Evolutionary conservation across 108 stramenopile genomes (phyloP).

Genomic region (Pelagomonas calceolata): DNA sequence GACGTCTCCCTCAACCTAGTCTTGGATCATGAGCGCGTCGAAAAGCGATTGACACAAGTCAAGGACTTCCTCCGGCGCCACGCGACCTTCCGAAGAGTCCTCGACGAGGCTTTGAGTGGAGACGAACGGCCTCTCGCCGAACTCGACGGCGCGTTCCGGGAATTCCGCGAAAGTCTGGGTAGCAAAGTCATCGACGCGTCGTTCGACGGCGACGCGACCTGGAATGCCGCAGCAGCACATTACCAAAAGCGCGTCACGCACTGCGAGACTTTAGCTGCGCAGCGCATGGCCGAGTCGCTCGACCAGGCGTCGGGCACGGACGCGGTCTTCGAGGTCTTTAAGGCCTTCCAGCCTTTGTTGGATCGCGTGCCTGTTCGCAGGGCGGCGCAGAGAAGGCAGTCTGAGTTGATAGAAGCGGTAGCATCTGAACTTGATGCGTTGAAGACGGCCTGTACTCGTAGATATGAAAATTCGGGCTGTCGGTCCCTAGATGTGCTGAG

Average conservation of each 20-base stretch:
- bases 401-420: constrained; percentile 32
- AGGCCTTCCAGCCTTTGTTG: constrained; percentile 40
- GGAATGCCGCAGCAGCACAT: neutral
- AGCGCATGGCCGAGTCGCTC: neutral
- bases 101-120: too few relatives aligned
- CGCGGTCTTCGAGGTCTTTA: constrained; percentile 46
- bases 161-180: neutral
- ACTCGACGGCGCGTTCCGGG: neutral
- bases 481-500: constrained; percentile 60
- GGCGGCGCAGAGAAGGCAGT: constrained; percentile 36
- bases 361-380: constrained; percentile 30
- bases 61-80: constrained; percentile 62
- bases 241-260: neutral
- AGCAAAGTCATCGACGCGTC: neutral
- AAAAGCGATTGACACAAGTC: constrained; percentile 55
- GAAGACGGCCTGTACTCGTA: constrained; percentile 77
- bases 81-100: constrained; percentile 14
- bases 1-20: constrained; percentile 41
- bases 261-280: neutral
- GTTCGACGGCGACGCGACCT: neutral
- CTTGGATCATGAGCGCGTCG: constrained; percentile 54
- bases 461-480: constrained; percentile 69
- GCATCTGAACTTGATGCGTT: constrained; percentile 63
- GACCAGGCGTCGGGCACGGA: constrained; percentile 15
- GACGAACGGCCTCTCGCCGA: neutral